Base-by-base conservation (phyloP, 1,284 basidiomycete genomes). In the Singerocomus rubriflavus region DNA sequence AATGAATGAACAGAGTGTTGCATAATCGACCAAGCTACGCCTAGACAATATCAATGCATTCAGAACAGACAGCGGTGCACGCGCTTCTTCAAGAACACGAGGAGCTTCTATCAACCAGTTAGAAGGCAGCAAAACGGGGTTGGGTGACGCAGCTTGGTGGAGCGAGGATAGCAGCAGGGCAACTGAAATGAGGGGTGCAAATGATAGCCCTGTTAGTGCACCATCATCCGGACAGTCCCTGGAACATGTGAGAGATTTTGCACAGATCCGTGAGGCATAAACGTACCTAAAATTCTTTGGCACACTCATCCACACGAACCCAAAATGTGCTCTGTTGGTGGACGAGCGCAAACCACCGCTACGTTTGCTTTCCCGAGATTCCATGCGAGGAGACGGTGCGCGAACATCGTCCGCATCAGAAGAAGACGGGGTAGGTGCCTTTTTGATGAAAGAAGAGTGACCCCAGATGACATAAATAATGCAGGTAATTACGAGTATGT, bases 271-370 rank as follows among this genome's bases (percentile, higher is more conserved):
- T 21, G 16, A 11, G 25, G n/a, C 13, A 46, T 29, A 46, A 30
- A 60, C 72, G 29, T 54, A 87, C 88, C 88, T 76, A 63, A 89
- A 92, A 61, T 91, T 90, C 67, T 90, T 89, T 0, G 87, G 85
- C 9, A 91, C 88, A n/a, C 89, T 88, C 89, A 91, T 91, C 88
- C 88, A 91, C 30, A 91, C 76, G 62, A 84, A 87, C 32, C 83
- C 80, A 55, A 81, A 80, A 54, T 79, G 76, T n/a, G 71, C 67
- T 67, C 76, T 79, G 53, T 68, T 73, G 16, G 62, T 57, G 39
- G 57, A 46, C 44, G 44, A 59, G 46, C 64, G 55, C 52, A 60
- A 50, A 55, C 64, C 40, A 50, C 60, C 56, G 27, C 61, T 59
- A 50, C 77, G 78, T 62, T 67, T 78, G 32, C 51, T 58, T 16